phyloP scores from a whole-genome alignment of 164 flowering plant genomes.

The Vitis amurensis region DNA sequence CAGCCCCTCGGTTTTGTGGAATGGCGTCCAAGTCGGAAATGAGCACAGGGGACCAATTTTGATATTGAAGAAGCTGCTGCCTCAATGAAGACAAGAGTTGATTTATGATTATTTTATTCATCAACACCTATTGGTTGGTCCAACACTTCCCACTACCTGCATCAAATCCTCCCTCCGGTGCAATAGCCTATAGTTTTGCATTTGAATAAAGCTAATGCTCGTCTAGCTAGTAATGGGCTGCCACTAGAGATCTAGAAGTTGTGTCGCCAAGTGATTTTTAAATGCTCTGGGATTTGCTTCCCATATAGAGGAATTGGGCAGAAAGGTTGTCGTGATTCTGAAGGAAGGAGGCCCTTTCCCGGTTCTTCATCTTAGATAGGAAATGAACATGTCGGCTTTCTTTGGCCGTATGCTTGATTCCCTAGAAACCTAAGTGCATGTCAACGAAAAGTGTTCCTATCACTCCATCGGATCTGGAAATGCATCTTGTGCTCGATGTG shows the following conservation, averaged over 20 bases:
- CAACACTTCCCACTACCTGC: slow-evolving; percentile 45
- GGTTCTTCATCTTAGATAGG: slow-evolving; percentile 67
- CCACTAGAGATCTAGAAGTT: slow-evolving; percentile 50
- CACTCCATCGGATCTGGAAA: no score
- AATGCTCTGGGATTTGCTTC: slow-evolving; percentile 49
- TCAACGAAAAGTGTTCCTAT: no score
- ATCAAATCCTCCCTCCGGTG: slow-evolving; percentile 60
- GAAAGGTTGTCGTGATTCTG: slow-evolving; percentile 39
- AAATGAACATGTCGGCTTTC: slow-evolving; percentile 72
- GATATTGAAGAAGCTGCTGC: slow-evolving; percentile 50
- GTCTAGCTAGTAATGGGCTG: slow-evolving; percentile 59
- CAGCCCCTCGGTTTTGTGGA: no score
- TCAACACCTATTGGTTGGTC: slow-evolving; percentile 68
- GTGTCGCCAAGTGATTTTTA: slow-evolving; percentile 54
- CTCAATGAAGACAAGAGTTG: slow-evolving; percentile 48
- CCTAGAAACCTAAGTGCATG: no score
- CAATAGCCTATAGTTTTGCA: slow-evolving; percentile 48
- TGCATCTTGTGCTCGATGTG: no score
- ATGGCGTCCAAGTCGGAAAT: no score
- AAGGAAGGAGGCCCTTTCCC: slow-evolving; percentile 53
- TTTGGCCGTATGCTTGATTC: slow-evolving; percentile 61
- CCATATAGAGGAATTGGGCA: slow-evolving; percentile 55
- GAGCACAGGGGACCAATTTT: slow-evolving; percentile 14
- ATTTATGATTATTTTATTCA: slow-evolving; percentile 31
- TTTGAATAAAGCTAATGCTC: slow-evolving; percentile 53